A percentile compares a stretch with the other conserved stretches of the same genome.
Evolutionary conservation across 176 grass and related monocot genomes (phyloP).

Genomic region (Saccharum spontaneum): DNA sequence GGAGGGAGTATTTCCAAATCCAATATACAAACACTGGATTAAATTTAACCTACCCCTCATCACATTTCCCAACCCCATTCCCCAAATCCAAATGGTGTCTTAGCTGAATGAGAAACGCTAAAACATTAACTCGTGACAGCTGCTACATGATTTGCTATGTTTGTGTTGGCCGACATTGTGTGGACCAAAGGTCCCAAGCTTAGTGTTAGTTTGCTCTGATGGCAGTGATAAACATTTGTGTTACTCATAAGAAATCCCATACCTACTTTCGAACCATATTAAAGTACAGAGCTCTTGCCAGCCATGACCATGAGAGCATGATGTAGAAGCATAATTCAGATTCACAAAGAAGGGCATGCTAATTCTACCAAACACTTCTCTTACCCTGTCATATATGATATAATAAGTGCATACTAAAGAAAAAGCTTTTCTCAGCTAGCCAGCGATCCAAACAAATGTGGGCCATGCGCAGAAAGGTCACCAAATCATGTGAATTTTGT

Average conservation of each 20-base stretch:
- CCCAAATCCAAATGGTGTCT: background rate
- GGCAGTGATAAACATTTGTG: background rate
- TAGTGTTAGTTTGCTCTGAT: background rate
- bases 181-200: background rate
- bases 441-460: background rate
- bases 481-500: constrained; percentile 9
- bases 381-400: background rate
- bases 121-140: background rate
- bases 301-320: background rate
- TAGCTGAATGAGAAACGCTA: background rate
- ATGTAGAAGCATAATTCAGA: constrained; percentile 4
- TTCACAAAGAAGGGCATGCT: constrained; percentile 18
- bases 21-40: background rate
- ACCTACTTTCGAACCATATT: constrained; percentile 14
- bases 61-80: background rate
- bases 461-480: background rate
- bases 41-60: background rate
- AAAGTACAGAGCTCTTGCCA: background rate
- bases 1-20: background rate
- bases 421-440: background rate
- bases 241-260: background rate
- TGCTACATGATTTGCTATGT: background rate
- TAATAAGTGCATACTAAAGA: constrained; percentile 5
- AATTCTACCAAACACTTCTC: background rate
- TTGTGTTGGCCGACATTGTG: background rate